A percentile compares a stretch with the other conserved stretches of the same genome.
Evolutionary conservation across 73 alveolate species (phyloP).

Genomic region (Symbiodinium natans): DNA sequence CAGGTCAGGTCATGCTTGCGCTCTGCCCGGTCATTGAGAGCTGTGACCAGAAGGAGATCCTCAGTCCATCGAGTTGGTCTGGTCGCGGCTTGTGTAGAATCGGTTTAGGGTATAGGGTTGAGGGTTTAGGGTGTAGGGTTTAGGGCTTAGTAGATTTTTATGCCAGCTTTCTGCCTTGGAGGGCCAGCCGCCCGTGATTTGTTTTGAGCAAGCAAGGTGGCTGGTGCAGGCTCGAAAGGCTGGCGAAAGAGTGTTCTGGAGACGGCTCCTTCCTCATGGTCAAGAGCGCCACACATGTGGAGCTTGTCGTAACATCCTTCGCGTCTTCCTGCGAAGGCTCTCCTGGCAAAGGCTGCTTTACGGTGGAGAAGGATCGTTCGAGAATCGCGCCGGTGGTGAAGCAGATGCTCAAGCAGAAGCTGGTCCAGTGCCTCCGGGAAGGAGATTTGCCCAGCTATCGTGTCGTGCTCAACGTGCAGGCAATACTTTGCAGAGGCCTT

Average conservation of each 20-base stretch:
- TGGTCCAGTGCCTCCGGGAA: not conserved
- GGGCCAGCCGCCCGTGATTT: too few species aligned
- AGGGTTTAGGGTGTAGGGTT: too few species aligned
- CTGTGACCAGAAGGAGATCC: not conserved
- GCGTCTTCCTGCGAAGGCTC: not conserved
- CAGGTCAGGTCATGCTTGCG: too few species aligned
- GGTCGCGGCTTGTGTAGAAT: not conserved
- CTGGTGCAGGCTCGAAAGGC: not conserved
- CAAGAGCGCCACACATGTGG: not conserved
- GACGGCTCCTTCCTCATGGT: not conserved
- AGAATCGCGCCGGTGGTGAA: not conserved
- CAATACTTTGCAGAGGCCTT: not conserved
- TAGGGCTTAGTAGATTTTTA: too few species aligned
- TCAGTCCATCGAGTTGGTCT: not conserved
- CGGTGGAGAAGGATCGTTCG: not conserved
- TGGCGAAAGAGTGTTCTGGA: not conserved
- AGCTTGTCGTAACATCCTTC: not conserved
- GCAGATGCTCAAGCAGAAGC: not conserved
- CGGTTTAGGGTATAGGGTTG: too few species aligned
- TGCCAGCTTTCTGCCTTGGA: too few species aligned
- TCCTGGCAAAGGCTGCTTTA: slow-evolving; percentile 24
- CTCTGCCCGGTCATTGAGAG: not conserved
- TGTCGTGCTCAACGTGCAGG: not conserved
- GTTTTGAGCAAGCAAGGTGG: not conserved
- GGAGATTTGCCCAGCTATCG: slow-evolving; percentile 7